Percentiles rank a stretch among this genome's conserved stretches.
These are phyloP conservation scores for Physcia stellaris DNA, from an alignment of 495 filamentous ascomycete genomes.

Conservation along the genomic window DNA sequence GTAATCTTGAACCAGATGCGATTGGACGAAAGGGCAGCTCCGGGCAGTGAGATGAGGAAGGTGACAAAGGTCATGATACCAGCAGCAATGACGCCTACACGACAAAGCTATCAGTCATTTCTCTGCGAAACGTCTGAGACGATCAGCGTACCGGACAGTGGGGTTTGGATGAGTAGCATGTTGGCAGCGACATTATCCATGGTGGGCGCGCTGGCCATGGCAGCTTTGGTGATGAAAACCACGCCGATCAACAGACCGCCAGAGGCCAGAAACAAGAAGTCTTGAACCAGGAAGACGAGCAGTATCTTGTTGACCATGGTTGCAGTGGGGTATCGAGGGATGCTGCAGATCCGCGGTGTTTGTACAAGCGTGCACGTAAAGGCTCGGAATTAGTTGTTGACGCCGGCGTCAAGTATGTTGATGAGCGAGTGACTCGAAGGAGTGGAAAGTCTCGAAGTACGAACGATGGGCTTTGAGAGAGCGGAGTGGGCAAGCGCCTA, in stretches of 20 bases:
- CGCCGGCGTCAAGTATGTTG: background rate
- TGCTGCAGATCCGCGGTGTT: too few species aligned
- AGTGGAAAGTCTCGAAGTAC: background rate
- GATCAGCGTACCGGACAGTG: slow-evolving; percentile 37
- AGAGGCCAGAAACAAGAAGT: slow-evolving; percentile 47
- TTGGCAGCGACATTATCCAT: slow-evolving; percentile 44
- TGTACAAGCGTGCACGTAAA: too few species aligned
- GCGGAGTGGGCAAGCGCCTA: too few species aligned
- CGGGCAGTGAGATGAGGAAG: slow-evolving; percentile 26
- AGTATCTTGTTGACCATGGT: slow-evolving; percentile 44
- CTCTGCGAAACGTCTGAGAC: background rate
- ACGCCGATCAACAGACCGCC: slow-evolving; percentile 52
- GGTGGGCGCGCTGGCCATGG: slow-evolving; percentile 30
- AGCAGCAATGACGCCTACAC: slow-evolving; percentile 49
- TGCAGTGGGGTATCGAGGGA: background rate
- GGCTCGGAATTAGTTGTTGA: background rate
- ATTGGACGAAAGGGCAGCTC: slow-evolving; percentile 21
- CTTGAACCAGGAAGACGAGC: slow-evolving; percentile 37
- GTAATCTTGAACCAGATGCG: slow-evolving; percentile 31
- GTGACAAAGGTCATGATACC: slow-evolving; percentile 48
- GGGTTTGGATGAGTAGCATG: slow-evolving; percentile 46
- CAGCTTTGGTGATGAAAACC: slow-evolving; percentile 41
- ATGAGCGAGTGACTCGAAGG: background rate
- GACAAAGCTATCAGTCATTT: background rate
- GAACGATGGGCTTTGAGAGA: too few species aligned